Conservation (phyloP, 306 rosid genomes). For the Prunus fruticosa region DNA sequence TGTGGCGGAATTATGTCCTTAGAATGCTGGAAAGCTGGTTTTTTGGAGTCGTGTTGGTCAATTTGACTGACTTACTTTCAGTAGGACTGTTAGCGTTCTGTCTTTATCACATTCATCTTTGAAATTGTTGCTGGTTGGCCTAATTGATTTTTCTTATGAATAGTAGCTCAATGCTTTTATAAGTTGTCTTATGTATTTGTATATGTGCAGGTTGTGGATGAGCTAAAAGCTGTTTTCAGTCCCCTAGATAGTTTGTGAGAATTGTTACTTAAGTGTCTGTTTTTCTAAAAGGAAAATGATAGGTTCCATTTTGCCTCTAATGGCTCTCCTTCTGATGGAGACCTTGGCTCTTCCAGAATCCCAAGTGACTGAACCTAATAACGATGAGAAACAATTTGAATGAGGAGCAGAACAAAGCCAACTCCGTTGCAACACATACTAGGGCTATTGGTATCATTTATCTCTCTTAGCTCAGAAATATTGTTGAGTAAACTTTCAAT, state of each 20-base stretch:
- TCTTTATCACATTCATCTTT: not conserved
- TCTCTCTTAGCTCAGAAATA: slow-evolving; percentile 79
- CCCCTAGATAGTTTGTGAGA: not conserved
- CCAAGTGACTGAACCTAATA: slow-evolving; percentile 40
- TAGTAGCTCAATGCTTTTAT: not conserved
- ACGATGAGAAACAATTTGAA: slow-evolving; percentile 27
- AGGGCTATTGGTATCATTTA: slow-evolving; percentile 92
- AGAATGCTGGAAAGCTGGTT: not conserved
- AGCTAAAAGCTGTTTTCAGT: not conserved
- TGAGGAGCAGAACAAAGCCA: slow-evolving; percentile 42
- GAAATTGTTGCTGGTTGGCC: not conserved
- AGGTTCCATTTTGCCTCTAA: slow-evolving; percentile 74
- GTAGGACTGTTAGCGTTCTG: not conserved
- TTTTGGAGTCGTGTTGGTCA: not conserved
- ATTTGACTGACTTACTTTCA: not conserved
- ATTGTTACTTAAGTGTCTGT: not conserved
- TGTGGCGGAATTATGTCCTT: not conserved
- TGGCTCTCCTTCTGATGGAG: slow-evolving; percentile 77
- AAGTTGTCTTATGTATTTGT: not conserved
- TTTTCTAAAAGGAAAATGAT: not conserved
- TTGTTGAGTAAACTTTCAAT: too few species aligned
- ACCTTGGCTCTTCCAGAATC: slow-evolving; percentile 56
- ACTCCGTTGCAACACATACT: slow-evolving; percentile 76
- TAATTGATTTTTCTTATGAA: not conserved
- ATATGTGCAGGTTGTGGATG: not conserved